Evolutionary conservation across 1,139 yeast genomes (phyloP).

Genomic region (Sugiyamaella neomexicana): DNA sequence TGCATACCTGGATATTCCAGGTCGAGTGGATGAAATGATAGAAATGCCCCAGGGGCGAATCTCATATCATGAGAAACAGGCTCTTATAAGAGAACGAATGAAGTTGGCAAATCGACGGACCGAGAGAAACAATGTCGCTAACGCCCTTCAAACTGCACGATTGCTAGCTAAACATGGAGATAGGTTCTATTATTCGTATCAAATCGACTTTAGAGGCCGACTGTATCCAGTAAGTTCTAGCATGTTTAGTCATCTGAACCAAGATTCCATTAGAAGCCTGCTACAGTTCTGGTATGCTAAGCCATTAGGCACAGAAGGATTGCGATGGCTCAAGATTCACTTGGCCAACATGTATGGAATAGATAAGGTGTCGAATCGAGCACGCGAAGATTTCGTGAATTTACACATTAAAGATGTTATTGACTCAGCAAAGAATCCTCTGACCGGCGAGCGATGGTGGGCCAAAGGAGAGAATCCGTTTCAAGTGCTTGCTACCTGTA

Average conservation of each 20-base stretch:
- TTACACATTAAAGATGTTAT: slow-evolving; percentile 50
- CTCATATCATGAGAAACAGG: slow-evolving; percentile 3
- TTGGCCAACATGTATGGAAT: slow-evolving; percentile 65
- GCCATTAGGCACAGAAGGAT: slow-evolving; percentile 55
- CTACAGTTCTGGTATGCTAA: slow-evolving; percentile 67
- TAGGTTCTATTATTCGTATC: slow-evolving; percentile 88
- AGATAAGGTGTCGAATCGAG: slow-evolving; percentile 59
- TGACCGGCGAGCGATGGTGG: slow-evolving; percentile 53
- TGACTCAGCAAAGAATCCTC: slow-evolving; percentile 55
- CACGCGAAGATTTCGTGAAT: slow-evolving; percentile 54
- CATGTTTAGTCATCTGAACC: slow-evolving; percentile 59
- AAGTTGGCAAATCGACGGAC: slow-evolving; percentile 60
- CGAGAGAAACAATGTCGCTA: slow-evolving; percentile 46
- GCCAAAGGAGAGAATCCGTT: slow-evolving; percentile 64
- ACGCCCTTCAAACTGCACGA: slow-evolving; percentile 74
- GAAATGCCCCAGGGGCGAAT: slow-evolving; percentile 52
- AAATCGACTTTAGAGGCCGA: slow-evolving; percentile 90
- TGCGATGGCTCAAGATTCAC: slow-evolving; percentile 66
- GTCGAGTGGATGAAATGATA: slow-evolving; percentile 43
- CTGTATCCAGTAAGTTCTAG: slow-evolving; percentile 90
- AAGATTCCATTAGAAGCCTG: slow-evolving; percentile 62
- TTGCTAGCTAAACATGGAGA: slow-evolving; percentile 60
- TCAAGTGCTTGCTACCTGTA: slow-evolving; percentile 65
- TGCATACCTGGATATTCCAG: slow-evolving; percentile 73
- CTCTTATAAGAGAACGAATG: slow-evolving; percentile 53